A percentile compares a stretch with the other conserved stretches of the same genome.
phyloP scores from a whole-genome alignment of 768 basidiomycete species.

The Termitomyces bulborhizus region DNA sequence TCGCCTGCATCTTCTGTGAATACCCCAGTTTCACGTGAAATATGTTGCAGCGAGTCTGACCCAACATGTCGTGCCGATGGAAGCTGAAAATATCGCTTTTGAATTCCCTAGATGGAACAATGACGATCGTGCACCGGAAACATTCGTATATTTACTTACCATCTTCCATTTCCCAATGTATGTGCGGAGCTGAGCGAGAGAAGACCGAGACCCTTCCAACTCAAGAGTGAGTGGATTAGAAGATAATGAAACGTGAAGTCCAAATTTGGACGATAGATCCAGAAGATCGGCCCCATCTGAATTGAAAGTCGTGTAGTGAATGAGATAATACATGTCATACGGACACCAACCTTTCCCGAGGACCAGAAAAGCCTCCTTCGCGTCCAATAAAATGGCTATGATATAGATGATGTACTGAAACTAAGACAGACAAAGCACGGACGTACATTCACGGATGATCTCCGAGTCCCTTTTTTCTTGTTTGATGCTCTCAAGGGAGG shows the following conservation, averaged over 20 bases:
- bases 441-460: slow-evolving; percentile 39
- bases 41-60: slow-evolving; percentile 45
- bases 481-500: slow-evolving; percentile 47
- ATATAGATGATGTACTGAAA: neutral
- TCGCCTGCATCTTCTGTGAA: slow-evolving; percentile 49
- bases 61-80: slow-evolving; percentile 39
- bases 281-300: slow-evolving; percentile 62
- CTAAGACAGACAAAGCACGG: neutral
- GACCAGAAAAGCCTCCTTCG: slow-evolving; percentile 60
- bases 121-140: slow-evolving; percentile 1
- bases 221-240: slow-evolving; percentile 50
- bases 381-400: slow-evolving; percentile 50
- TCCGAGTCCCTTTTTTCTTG: slow-evolving; percentile 47
- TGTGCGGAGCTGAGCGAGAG: slow-evolving; percentile 41
- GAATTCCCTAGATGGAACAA: slow-evolving; percentile 29
- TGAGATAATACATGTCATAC: neutral
- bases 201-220: slow-evolving; percentile 50
- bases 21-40: slow-evolving; percentile 66
- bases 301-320: slow-evolving; percentile 1
- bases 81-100: slow-evolving; percentile 30
- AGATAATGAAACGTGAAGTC: slow-evolving; percentile 56
- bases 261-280: slow-evolving; percentile 50
- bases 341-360: slow-evolving; percentile 57
- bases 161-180: slow-evolving; percentile 42
- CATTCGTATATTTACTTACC: slow-evolving; percentile 26